Evolutionary conservation across 2,329 filamentous ascomycete genomes (phyloP), one percentile per base, ranked within the genome.

Genomic region (Xylaria digitata): DNA sequence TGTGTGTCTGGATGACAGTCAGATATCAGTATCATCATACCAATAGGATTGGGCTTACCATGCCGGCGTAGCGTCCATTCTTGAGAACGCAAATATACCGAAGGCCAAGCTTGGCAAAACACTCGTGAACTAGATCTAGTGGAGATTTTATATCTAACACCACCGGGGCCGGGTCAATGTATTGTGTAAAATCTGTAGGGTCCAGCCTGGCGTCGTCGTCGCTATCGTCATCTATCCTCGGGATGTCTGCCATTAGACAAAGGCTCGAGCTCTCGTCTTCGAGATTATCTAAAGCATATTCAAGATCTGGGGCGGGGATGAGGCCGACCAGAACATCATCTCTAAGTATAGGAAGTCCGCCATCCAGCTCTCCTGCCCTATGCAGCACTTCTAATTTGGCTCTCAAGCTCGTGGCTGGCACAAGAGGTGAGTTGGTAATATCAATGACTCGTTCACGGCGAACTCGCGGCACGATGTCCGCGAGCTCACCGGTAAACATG

Each of bases 81-180:
- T 87, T 87, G 30, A 96, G 82, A 4, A 97, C 94, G 77, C 96
- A 98, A 56, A 99, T 91, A 79, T 97, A 98, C 68, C 96, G 86
- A 71, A 99, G 80, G 1, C 96, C 96, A 8, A 99, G 84, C 80
- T 99, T 99, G 57, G 93, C 92, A 78, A 98, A 99, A 75, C 94
- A 95, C 77, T 99, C 96, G 75, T 97, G 97, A 3, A 97, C 96
- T 45, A 99, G 82, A 77, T 98, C 94, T 87, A 98, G 94, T 0
- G 96, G 93, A 0, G 92, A 96, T 72, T 90, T 88, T 34, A 97
- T 92, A 75, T 99, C 96, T 26, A 99, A 83, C 13, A 94, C 87
- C 15, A 99, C 87, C 0, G 96, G 96, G 2, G 95, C 92, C 17
- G 93, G 93, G 76, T 99, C 96, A 78, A 99, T 97, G 74, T 91